Evolutionary conservation across 345 rosid genomes (phyloP), one percentile per base, ranked within the genome.

Genomic region (Viola odorata): DNA sequence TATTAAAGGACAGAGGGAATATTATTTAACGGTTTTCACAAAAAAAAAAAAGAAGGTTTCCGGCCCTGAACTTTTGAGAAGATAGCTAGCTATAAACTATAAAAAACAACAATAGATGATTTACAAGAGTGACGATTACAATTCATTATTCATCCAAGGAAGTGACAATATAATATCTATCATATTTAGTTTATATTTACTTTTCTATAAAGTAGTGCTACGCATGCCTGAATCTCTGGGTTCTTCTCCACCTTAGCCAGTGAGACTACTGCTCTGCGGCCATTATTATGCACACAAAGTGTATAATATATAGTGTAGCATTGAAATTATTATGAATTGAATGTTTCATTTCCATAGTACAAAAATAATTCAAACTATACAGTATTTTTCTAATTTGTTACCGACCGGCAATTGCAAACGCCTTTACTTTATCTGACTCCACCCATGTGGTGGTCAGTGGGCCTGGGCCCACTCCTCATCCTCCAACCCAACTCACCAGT

Each of bases 391-490:
- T 6, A 8, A 45, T 42, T 37, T 53, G 48, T 42, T 42, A 37
- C 44, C 3, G 67, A 42, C 70, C 63, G 70, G 62, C 72, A 74
- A 69, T 71, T 42, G 45, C 45, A 6, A 7, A 6, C 0, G 81
- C 61, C 77, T 80, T 83, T 64, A 62, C 88, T 84, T 57, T 65
- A 50, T 65, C 69, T 65, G 69, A 57, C 69, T 23, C 15, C 57
- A 49, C 39, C 57, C 69, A 65, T 65, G 69, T 65, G 69, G 69
- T 57, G 69, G 62, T 50, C 69, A 65, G 69, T 83, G 79, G 79
- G 70, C 68, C 70, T 65, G 80, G 74, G 81, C 91, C 84, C 32
- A 23, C 32, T 23, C 32, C 32, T 23, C 32, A 23, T 23, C 32
- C 32, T 23, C 32, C 32, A 23, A 78, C 84, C 54, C 45, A 42